Percentiles rank a stretch among this genome's conserved stretches.
Evolutionary conservation across 1,284 basidiomycete genomes (phyloP).

Genomic region (Coniferiporia weirii): DNA sequence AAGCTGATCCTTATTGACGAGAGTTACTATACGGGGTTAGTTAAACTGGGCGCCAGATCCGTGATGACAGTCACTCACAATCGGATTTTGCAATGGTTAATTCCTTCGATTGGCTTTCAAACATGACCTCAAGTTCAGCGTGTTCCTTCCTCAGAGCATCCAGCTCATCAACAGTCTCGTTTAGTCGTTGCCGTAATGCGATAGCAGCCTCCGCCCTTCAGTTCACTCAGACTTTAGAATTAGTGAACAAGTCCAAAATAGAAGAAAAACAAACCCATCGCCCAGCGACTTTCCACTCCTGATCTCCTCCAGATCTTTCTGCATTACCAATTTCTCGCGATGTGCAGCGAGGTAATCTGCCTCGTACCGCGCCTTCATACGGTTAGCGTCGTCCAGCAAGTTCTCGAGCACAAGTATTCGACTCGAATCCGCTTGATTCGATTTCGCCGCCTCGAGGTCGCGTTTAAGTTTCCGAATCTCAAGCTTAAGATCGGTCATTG

Average conservation of each 20-base stretch:
- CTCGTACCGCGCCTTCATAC: slow-evolving; percentile 88
- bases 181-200: slow-evolving; percentile 81
- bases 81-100: slow-evolving; percentile 84
- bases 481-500: slow-evolving; percentile 87
- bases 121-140: slow-evolving; percentile 67
- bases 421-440: slow-evolving; percentile 72
- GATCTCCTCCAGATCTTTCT: slow-evolving; percentile 85
- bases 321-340: slow-evolving; percentile 75
- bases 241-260: slow-evolving; percentile 6
- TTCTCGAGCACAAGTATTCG: slow-evolving; percentile 83
- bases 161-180: slow-evolving; percentile 82
- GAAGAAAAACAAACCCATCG: slow-evolving; percentile 57
- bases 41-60: not conserved
- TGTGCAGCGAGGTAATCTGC: slow-evolving; percentile 83
- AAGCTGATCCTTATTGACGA: slow-evolving; percentile 82
- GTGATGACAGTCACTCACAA: slow-evolving; percentile 44
- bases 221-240: slow-evolving; percentile 12
- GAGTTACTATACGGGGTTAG: slow-evolving; percentile 48
- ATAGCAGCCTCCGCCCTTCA: slow-evolving; percentile 78
- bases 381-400: slow-evolving; percentile 83
- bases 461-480: slow-evolving; percentile 79
- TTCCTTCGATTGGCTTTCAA: slow-evolving; percentile 62
- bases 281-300: slow-evolving; percentile 77
- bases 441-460: slow-evolving; percentile 71
- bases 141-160: slow-evolving; percentile 68